These are phyloP conservation scores for Periglandula ipomoeae DNA, from an alignment of 2,329 filamentous ascomycete species.

Conservation along the genomic window DNA sequence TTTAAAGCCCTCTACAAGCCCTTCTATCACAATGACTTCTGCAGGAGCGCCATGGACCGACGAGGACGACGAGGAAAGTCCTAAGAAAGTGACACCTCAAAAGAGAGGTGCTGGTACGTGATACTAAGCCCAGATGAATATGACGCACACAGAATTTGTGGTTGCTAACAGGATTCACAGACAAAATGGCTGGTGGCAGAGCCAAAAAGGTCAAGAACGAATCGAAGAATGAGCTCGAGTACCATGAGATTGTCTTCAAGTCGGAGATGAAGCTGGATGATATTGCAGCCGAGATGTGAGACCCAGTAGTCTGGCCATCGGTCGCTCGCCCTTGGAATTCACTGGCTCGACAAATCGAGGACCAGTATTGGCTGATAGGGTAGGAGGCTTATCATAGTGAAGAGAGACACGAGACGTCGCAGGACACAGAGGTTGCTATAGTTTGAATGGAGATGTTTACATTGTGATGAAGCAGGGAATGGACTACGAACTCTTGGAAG, in stretches of 20 bases:
- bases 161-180: not conserved
- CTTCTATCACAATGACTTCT: slow-evolving; percentile 17
- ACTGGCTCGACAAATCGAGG: no score
- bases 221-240: not conserved
- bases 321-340: no score
- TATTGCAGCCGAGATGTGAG: not conserved
- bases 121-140: no score
- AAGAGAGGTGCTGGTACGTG: slow-evolving; percentile 1
- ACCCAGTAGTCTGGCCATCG: no score
- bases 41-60: slow-evolving; percentile 25
- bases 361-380: no score
- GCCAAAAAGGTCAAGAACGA: not conserved
- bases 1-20: no score
- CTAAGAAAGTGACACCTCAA: not conserved
- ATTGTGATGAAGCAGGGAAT: no score
- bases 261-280: not conserved
- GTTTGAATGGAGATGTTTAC: no score
- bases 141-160: not conserved
- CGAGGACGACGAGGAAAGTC: slow-evolving; percentile 11
- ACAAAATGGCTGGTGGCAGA: not conserved
- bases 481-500: no score
- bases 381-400: no score
- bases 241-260: not conserved
- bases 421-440: no score
- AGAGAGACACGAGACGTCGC: no score